phyloP scores from a whole-genome alignment of 768 basidiomycete species.

The Serendipita vermifera region DNA sequence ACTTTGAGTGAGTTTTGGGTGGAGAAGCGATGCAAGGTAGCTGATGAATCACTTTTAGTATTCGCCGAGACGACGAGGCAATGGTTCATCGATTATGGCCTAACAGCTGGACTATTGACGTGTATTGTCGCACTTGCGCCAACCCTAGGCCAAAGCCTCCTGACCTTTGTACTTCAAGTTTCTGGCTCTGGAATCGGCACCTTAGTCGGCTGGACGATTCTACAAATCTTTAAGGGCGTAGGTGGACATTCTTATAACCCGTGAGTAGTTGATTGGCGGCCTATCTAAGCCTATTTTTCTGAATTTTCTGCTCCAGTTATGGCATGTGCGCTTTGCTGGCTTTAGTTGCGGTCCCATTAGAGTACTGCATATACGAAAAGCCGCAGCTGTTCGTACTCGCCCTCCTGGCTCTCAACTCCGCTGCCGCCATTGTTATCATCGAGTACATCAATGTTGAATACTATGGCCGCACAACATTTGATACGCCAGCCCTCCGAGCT shows the following conservation, averaged over 20 bases:
- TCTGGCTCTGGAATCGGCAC: constrained; percentile 18
- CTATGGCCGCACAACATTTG: constrained; percentile 17
- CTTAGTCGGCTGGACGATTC: constrained; percentile 11
- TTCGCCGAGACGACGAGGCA: constrained; percentile 18
- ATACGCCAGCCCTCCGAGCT: constrained; percentile 19
- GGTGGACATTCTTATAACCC: constrained; percentile 23
- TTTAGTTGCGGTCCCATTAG: constrained; percentile 15
- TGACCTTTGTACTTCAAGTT: constrained; percentile 23
- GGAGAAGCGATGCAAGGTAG: neutral
- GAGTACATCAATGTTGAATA: constrained; percentile 19
- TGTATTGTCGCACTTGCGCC: constrained; percentile 23
- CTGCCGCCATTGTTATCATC: constrained; percentile 16
- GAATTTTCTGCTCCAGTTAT: constrained; percentile 10
- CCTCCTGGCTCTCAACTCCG: constrained; percentile 17
- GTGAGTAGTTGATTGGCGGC: constrained; percentile 11
- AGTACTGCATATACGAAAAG: constrained; percentile 17
- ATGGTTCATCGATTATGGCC: constrained; percentile 21
- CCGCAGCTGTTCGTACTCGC: constrained; percentile 16
- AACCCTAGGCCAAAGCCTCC: constrained; percentile 21
- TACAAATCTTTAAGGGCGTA: constrained; percentile 22
- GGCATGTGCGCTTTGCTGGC: constrained; percentile 16
- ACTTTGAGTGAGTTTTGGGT: constrained; percentile 14
- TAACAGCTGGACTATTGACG: constrained; percentile 22
- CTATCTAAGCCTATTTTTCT: neutral
- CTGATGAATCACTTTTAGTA: constrained; percentile 6